Conservation (phyloP, 179 eudicot genomes). For the Spinacia oleracea region DNA sequence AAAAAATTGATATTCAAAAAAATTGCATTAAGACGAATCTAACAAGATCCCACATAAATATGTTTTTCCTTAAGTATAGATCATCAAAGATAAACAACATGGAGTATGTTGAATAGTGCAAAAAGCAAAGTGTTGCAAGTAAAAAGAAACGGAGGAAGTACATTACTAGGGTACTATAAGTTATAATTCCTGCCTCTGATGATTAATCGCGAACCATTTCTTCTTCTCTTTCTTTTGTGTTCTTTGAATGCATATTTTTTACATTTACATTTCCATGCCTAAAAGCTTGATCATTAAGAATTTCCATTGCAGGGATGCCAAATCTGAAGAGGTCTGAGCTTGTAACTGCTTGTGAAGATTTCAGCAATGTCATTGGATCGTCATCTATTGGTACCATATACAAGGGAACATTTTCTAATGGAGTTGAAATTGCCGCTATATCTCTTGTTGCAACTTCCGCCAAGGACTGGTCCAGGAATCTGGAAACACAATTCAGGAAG, state of each 20-base stretch:
- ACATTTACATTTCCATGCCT: background rate
- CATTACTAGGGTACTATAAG: background rate
- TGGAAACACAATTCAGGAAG: constrained; percentile 61
- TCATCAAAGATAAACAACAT: too few relatives aligned
- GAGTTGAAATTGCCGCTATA: constrained; percentile 80
- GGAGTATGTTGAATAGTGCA: too few relatives aligned
- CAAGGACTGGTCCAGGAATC: constrained; percentile 69
- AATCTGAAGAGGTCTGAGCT: constrained; percentile 77
- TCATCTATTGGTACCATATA: constrained; percentile 63
- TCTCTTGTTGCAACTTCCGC: constrained; percentile 53
- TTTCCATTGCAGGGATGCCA: constrained; percentile 56
- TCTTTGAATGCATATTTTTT: background rate
- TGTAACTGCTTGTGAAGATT: constrained; percentile 93
- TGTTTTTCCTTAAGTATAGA: too few relatives aligned
- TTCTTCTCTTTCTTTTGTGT: background rate
- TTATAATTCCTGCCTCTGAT: background rate
- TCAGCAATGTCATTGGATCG: constrained; percentile 79
- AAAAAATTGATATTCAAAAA: too few relatives aligned
- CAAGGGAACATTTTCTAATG: constrained; percentile 86
- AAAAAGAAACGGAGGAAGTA: too few relatives aligned
- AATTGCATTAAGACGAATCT: too few relatives aligned
- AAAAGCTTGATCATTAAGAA: constrained; percentile 22
- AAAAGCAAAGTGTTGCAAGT: too few relatives aligned
- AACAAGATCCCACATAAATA: too few relatives aligned
- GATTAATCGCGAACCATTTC: background rate